Percentiles rank a stretch among this genome's conserved stretches.
phyloP scores from a whole-genome alignment of 768 basidiomycete species.

The Rossbeevera mucosa region DNA sequence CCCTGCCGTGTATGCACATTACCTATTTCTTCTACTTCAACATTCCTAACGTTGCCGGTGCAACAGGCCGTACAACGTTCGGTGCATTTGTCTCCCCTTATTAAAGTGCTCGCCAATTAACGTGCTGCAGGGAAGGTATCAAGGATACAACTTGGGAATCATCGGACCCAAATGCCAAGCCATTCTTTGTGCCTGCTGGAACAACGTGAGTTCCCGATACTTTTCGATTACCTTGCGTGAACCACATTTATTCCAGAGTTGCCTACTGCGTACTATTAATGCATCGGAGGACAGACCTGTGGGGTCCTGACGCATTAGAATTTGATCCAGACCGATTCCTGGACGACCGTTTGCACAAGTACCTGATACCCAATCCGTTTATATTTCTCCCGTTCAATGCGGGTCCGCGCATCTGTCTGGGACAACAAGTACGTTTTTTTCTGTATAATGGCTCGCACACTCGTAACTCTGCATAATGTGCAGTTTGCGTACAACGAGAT shows the following conservation, averaged over 20 bases:
- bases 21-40: not conserved
- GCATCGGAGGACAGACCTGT: constrained; percentile 36
- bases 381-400: constrained; percentile 43
- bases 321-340: constrained; percentile 42
- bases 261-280: constrained; percentile 28
- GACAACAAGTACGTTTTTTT: constrained; percentile 30
- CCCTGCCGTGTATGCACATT: constrained; percentile 25
- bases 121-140: constrained; percentile 16
- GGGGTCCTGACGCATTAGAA: constrained; percentile 34
- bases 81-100: constrained; percentile 12
- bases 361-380: constrained; percentile 37
- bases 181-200: constrained; percentile 27
- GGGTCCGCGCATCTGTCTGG: constrained; percentile 36
- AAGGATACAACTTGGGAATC: constrained; percentile 25
- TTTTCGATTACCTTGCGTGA: not conserved
- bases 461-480: not conserved
- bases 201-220: constrained; percentile 14
- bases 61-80: constrained; percentile 32
- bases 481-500: constrained; percentile 36
- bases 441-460: not conserved
- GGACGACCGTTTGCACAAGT: constrained; percentile 32
- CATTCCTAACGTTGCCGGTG: not conserved
- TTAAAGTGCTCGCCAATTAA: not conserved
- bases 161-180: constrained; percentile 18
- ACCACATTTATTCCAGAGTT: constrained; percentile 15